Evolutionary conservation across 2,329 filamentous ascomycete species (phyloP), one percentile per base, ranked within the genome.

Genomic region (Elsinoe arachidis): DNA sequence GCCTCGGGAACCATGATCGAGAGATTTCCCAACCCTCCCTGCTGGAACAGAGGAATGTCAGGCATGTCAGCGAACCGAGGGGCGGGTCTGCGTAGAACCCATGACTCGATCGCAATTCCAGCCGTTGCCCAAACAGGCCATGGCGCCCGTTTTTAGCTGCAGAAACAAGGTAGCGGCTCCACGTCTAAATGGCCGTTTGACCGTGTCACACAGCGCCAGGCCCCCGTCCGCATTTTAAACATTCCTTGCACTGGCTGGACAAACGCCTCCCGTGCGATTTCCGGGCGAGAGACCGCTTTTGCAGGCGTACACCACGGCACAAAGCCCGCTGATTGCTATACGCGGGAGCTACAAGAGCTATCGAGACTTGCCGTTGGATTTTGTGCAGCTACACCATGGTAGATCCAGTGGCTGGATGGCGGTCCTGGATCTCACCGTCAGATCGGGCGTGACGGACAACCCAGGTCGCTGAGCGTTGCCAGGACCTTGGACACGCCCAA

Each of bases 121-220:
- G 49, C 33, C 49, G 33, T 53, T 39, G 49, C 49, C 49, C 33
- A 39, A 39, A 37, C 17, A 38, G 49, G 33, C 26, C 33, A 34
- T 33, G 19, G 49, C 49, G 49, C 17, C 49, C 34, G 49, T 53
- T 53, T 30, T 53, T 53, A 53, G 49, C 34, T 39, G 49, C 49
- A 53, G 33, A 39, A 38, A 35, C 49, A 53, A 26, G 34, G 49
- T 39, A 53, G 49, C 35, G 49, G 49, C 49, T 53, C 49, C 49
- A 53, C 19, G 49, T 53, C 49, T 53, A 35, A 53, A 35, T 35
- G 46, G 33, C 26, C 46, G 46, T 35, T 51, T 34, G 46, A 23
- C 46, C 46, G 33, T 51, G 49, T 53, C 49, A 53, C 49, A 53
- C 49, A 37, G n/a, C 41, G 41, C 41, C 41, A 46, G 17, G 14